These are phyloP conservation scores for Hirsutella rhossiliensis DNA, from an alignment of 2,329 filamentous ascomycete genomes.

Conservation along the genomic window DNA sequence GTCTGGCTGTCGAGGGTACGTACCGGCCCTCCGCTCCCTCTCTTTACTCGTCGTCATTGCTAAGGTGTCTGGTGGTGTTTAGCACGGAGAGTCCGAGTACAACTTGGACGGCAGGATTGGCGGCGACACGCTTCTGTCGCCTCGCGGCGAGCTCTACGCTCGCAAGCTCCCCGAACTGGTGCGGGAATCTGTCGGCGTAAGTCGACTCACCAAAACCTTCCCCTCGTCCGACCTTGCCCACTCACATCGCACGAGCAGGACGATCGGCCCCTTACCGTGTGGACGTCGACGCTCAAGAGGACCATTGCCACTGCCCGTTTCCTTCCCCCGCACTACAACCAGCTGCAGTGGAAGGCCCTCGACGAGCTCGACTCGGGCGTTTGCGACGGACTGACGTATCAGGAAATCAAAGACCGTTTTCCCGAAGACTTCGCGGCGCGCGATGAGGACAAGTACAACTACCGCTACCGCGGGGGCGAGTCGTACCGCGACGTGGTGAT, in stretches of 20 bases:
- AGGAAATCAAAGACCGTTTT: slow-evolving; percentile 81
- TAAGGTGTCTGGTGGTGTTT: not conserved
- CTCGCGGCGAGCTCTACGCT: slow-evolving; percentile 79
- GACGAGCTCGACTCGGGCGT: slow-evolving; percentile 95
- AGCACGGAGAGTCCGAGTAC: slow-evolving; percentile 92
- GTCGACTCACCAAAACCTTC: slow-evolving; percentile 14
- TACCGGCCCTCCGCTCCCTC: slow-evolving; percentile 7
- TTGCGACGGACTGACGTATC: slow-evolving; percentile 92
- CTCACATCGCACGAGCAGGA: slow-evolving; percentile 25
- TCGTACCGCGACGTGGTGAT: slow-evolving; percentile 95
- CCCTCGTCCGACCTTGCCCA: not conserved
- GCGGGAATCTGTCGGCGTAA: slow-evolving; percentile 72
- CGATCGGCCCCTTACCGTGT: slow-evolving; percentile 48
- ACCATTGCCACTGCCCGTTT: slow-evolving; percentile 87
- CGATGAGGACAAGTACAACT: slow-evolving; percentile 99
- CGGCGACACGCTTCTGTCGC: slow-evolving; percentile 78
- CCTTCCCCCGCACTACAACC: slow-evolving; percentile 72
- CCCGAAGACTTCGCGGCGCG: slow-evolving; percentile 92
- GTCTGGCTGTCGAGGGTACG: slow-evolving; percentile 90
- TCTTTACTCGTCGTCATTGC: not conserved
- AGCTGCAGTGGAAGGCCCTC: slow-evolving; percentile 95
- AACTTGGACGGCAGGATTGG: slow-evolving; percentile 88
- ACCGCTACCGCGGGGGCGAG: slow-evolving; percentile 93
- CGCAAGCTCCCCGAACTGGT: slow-evolving; percentile 75
- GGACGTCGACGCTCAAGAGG: slow-evolving; percentile 55